Evolutionary conservation across 495 filamentous ascomycete genomes (phyloP).

Genomic region (Pseudevernia furfuracea): DNA sequence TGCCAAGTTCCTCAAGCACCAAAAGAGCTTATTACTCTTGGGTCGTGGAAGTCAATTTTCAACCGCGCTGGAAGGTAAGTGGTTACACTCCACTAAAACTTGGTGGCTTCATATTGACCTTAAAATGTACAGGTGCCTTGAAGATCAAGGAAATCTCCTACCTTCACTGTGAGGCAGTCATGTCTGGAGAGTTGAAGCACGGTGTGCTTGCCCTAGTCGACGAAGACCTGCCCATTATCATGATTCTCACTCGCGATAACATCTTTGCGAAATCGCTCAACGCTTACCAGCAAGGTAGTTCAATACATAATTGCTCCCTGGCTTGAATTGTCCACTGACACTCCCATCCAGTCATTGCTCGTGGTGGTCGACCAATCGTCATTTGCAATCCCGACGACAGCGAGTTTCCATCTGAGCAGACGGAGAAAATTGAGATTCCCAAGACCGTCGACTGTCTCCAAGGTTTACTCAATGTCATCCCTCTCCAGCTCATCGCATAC

Average conservation of each 20-base stretch:
- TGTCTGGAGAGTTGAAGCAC: slow-evolving; percentile 98
- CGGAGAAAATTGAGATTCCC: slow-evolving; percentile 95
- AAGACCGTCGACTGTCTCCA: slow-evolving; percentile 92
- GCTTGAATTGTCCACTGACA: slow-evolving; percentile 2
- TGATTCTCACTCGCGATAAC: slow-evolving; percentile 94
- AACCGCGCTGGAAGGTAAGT: slow-evolving; percentile 83
- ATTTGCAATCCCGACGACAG: slow-evolving; percentile 90
- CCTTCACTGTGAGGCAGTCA: slow-evolving; percentile 97
- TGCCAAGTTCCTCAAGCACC: slow-evolving; percentile 83
- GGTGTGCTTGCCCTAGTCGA: slow-evolving; percentile 95
- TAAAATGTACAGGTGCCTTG: slow-evolving; percentile 52
- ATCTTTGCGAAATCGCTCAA: slow-evolving; percentile 97
- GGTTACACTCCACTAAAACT: background rate
- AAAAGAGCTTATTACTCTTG: slow-evolving; percentile 89
- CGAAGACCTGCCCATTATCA: slow-evolving; percentile 97
- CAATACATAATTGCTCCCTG: slow-evolving; percentile 29
- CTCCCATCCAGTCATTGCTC: slow-evolving; percentile 67
- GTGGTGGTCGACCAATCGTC: slow-evolving; percentile 88
- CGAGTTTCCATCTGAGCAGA: slow-evolving; percentile 78
- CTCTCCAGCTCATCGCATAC: slow-evolving; percentile 93
- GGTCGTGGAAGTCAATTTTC: slow-evolving; percentile 94
- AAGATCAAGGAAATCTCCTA: slow-evolving; percentile 99
- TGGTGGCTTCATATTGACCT: background rate
- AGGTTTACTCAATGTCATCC: slow-evolving; percentile 95
- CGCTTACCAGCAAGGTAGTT: slow-evolving; percentile 94